Percentiles rank a stretch among this genome's conserved stretches.
Evolutionary conservation across 106 monocot genomes (phyloP).

Genomic region (Dendrobium chrysotoxum): DNA sequence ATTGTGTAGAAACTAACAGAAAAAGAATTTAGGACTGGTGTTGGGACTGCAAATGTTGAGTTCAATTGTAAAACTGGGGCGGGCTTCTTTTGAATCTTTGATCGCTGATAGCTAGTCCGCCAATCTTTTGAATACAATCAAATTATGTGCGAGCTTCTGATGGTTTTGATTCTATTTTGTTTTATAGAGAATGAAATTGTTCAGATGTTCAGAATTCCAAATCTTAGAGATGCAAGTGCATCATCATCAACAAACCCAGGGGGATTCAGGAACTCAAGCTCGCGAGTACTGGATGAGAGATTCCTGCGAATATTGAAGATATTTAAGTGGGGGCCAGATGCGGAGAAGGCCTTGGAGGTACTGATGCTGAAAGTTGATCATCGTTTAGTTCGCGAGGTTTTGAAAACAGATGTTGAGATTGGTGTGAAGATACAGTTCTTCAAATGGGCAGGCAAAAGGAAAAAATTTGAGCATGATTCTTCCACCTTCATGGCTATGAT

Average conservation of each 20-base stretch:
- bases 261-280: slow-evolving; percentile 4
- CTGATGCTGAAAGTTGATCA: slow-evolving; percentile 77
- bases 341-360: slow-evolving; percentile 89
- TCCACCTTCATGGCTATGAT: slow-evolving; percentile 80
- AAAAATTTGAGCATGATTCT: slow-evolving; percentile 64
- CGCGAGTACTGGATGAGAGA: slow-evolving; percentile 56
- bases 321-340: slow-evolving; percentile 95
- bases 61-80: neutral
- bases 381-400: slow-evolving; percentile 66
- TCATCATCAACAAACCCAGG: neutral
- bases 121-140: neutral
- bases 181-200: slow-evolving; percentile 86
- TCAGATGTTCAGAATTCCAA: slow-evolving; percentile 79
- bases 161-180: neutral
- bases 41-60: neutral
- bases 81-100: neutral
- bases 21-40: too few species aligned
- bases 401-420: slow-evolving; percentile 57
- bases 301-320: slow-evolving; percentile 93
- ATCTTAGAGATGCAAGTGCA: neutral
- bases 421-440: slow-evolving; percentile 73
- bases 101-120: neutral
- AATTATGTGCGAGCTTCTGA: neutral
- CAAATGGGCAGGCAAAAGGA: slow-evolving; percentile 61
- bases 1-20: too few species aligned